Percentiles rank a stretch among this genome's conserved stretches.
Evolutionary conservation across 192 early-diverging fungal genomes (phyloP).

Genomic region (Entophlyctis luteolus): DNA sequence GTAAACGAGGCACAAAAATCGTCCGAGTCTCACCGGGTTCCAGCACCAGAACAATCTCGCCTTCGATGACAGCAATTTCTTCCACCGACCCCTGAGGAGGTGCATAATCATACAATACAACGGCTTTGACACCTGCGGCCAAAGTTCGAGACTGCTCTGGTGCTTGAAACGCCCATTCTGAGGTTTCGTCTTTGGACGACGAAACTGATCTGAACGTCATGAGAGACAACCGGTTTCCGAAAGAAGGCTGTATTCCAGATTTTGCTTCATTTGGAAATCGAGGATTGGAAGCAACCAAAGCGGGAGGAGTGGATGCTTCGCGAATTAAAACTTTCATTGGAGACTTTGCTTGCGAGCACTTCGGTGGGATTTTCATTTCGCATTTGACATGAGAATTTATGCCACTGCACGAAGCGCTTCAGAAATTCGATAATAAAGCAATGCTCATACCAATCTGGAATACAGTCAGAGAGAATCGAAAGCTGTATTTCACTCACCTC

Average conservation of each 20-base stretch:
- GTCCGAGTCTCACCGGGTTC: slow-evolving; percentile 21
- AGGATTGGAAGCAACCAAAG: not conserved
- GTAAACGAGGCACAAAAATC: slow-evolving; percentile 9
- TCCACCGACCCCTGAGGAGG: slow-evolving; percentile 13
- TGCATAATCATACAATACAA: slow-evolving; percentile 21
- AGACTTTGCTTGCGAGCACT: slow-evolving; percentile 41
- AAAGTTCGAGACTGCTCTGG: not conserved
- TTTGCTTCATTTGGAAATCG: not conserved
- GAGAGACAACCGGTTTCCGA: not conserved
- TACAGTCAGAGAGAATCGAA: not conserved
- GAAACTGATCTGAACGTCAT: not conserved
- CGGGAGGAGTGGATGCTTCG: slow-evolving; percentile 24
- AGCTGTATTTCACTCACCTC: slow-evolving; percentile 12
- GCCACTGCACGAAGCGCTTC: slow-evolving; percentile 50
- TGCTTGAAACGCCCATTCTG: not conserved
- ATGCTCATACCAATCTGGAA: not conserved
- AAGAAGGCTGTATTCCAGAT: not conserved
- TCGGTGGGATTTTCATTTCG: slow-evolving; percentile 71
- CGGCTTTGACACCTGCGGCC: not conserved
- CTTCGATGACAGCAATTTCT: slow-evolving; percentile 24
- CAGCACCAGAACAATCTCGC: slow-evolving; percentile 19
- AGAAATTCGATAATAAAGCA: not conserved
- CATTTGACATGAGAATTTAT: slow-evolving; percentile 77
- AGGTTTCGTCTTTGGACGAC: not conserved
- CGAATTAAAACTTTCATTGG: slow-evolving; percentile 25